phyloP scores from a whole-genome alignment of 192 early-diverging fungal species.

The Coemansia sp. region DNA sequence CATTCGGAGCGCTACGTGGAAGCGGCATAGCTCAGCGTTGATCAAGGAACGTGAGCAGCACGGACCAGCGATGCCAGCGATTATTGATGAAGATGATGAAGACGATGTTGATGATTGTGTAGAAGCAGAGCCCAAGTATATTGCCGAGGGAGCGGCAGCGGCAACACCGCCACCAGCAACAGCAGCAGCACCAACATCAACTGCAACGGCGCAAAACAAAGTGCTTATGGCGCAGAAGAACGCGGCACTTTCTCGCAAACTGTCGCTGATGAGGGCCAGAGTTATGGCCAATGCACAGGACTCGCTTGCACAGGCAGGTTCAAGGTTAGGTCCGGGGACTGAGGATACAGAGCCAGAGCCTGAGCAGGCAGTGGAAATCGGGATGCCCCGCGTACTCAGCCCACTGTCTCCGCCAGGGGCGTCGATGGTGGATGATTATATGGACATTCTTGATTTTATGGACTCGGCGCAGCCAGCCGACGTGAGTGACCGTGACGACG shows the following conservation, averaged over 20 bases:
- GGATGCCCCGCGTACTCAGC: background rate
- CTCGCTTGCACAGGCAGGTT: conserved; percentile 3
- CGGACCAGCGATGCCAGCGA: conserved; percentile 36
- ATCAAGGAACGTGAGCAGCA: conserved; percentile 39
- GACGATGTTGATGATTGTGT: conserved; percentile 8
- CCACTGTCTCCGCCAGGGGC: conserved; percentile 8
- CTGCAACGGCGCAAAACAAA: background rate
- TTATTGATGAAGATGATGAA: conserved; percentile 24
- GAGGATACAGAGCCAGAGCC: background rate
- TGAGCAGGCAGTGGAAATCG: background rate
- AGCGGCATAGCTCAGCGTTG: conserved; percentile 29
- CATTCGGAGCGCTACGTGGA: conserved; percentile 48
- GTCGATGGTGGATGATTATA: conserved; percentile 33
- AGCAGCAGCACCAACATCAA: background rate
- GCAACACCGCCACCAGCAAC: too few species aligned
- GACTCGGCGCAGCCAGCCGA: conserved; percentile 15
- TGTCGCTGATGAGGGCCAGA: background rate
- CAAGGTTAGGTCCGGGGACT: background rate
- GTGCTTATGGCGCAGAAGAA: background rate
- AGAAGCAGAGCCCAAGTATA: background rate
- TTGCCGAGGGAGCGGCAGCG: background rate
- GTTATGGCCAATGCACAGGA: background rate
- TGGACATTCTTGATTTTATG: conserved; percentile 50
- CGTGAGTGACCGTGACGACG: conserved; percentile 25
- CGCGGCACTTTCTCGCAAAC: background rate